Evolutionary conservation across 257 asterid species (phyloP), one percentile per base, ranked within the genome.

Genomic region (Nicotiana noctiflora): DNA sequence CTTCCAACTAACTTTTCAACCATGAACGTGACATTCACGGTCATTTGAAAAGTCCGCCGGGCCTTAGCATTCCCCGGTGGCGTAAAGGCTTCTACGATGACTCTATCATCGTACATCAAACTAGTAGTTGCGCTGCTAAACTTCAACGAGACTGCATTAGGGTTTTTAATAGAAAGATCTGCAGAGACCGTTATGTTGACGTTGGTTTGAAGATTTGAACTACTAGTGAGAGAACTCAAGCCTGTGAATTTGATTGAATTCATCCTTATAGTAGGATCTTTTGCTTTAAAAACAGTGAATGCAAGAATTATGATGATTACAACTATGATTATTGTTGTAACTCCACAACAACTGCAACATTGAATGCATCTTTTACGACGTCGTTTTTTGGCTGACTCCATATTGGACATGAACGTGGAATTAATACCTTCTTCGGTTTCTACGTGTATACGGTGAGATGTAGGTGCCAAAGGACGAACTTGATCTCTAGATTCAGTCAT

Each of bases 261-360:
- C 7, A 88, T 11, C 19, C 8, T 79, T 15, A 86, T 75, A 1
- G 27, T 62, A 0, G 91, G 91, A 64, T 85, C 79, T 77, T 82
- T 84, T 0, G 75, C 82, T 6, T 81, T 66, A 34, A 88, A 88
- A 62, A 86, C 76, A 0, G 91, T 84, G 77, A 88, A 83, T 0
- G 79, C 75, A 0, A 88, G 83, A 1, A 84, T 76, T n/a, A 86
- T 53, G 4, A 82, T 32, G 1, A 79, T 11, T 15, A 79, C 77
- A 46, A 61, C 80, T n/a, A 70, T 3, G 2, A 86, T 72, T 27
- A 88, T 13, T 1, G 75, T 44, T 17, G 81, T 31, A 0, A 85
- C 77, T 1, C 83, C 81, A 25, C 55, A 11, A 81, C 91, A 88
- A 52, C 87, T 83, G 21, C 87, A 86, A 21, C 87, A 88, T n/a